These are phyloP conservation scores for Agaricales sp. DNA, from an alignment of 1,284 basidiomycete genomes.

Conservation along the genomic window DNA sequence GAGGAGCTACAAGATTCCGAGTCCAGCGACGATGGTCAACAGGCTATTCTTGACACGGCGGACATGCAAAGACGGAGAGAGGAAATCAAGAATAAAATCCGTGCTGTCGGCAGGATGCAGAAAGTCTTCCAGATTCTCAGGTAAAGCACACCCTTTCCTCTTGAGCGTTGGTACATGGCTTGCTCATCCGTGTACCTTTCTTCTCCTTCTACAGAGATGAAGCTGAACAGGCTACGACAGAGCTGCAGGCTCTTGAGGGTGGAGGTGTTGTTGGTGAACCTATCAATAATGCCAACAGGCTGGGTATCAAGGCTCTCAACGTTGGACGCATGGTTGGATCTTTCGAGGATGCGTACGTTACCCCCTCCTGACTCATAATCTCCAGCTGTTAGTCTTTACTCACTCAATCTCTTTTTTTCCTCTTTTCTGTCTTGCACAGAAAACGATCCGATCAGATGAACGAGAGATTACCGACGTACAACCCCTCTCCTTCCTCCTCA, in stretches of 20 bases:
- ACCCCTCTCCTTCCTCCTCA: conserved; percentile 26
- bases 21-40: conserved; percentile 31
- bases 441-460: conserved; percentile 90
- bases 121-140: conserved; percentile 83
- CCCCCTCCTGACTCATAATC: conserved; percentile 1
- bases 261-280: conserved; percentile 38
- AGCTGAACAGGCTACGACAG: conserved; percentile 56
- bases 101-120: conserved; percentile 90
- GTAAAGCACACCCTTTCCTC: conserved; percentile 28
- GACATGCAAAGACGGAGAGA: conserved; percentile 45
- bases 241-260: conserved; percentile 27
- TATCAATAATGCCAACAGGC: conserved; percentile 47
- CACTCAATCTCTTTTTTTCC: conserved; percentile 3
- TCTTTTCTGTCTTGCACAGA: conserved; percentile 26
- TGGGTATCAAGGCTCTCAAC: conserved; percentile 27
- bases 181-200: too few species aligned
- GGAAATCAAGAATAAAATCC: conserved; percentile 92
- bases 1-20: conserved; percentile 81
- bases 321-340: conserved; percentile 67
- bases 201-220: conserved; percentile 64
- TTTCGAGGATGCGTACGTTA: conserved; percentile 88
- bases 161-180: conserved; percentile 2
- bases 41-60: conserved; percentile 28
- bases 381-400: conserved; percentile 1
- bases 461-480: conserved; percentile 75